Evolutionary conservation across 345 rosid species (phyloP), one percentile per base, ranked within the genome.

Genomic region (Melastoma malabathricum): DNA sequence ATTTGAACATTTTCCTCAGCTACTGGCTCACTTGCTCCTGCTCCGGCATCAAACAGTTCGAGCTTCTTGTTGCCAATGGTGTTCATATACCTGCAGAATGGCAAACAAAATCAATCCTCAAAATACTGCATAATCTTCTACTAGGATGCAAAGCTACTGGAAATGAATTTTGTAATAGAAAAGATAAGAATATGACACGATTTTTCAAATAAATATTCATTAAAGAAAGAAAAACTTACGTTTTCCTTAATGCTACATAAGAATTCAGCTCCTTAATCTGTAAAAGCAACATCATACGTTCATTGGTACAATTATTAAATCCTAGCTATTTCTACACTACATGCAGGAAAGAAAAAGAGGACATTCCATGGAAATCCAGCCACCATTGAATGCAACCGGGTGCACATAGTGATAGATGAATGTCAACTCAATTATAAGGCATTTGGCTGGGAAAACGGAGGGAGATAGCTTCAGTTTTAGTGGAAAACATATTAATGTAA

Each of bases 21-120:
- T 34, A 78, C 70, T 59, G 95, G 90, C 55, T 92, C 98, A 72
- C 95, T 76, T 34, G 59, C 83, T 69, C 98, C 98, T 22, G 93
- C 84, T 72, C 95, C 97, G 89, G 74, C 73, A 60, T 87, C 98
- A 50, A 87, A 81, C 55, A 84, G 93, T 65, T 84, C 97, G 58
- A 81, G 78, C 75, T 76, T 92, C 78, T 92, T 87, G 59, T 87
- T 84, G 58, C 87, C 97, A 39, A 86, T 88, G 59, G 74, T 87
- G 64, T 71, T 84, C 95, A 84, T 72, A 60, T 74, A 84, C 64
- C 98, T 92, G 84, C 71, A 70, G 34, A 54, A 54, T 46, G 51
- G 61, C 12, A 29, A 48, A 34, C 41, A 34, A 34, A 34, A 34
- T 34, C 41, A 34, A 34, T 34, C 41, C 12, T 34, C 12, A 34